Conservation (phyloP, 169 alveolate genomes). For the Babesia gibsoni region DNA sequence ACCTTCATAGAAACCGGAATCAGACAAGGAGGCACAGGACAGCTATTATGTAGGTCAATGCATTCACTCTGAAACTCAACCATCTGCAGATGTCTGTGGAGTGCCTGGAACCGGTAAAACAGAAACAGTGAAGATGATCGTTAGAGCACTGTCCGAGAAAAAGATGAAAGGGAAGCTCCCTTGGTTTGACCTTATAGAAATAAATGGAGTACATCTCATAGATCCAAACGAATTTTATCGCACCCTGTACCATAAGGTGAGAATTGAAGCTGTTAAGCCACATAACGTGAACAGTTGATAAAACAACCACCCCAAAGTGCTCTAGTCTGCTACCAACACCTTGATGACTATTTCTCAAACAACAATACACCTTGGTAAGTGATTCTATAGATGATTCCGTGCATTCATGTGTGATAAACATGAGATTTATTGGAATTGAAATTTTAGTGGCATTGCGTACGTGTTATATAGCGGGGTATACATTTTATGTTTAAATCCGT, state of each 20-base stretch:
- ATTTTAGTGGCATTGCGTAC: too few species aligned
- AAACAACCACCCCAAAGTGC: conserved; percentile 18
- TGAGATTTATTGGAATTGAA: too few species aligned
- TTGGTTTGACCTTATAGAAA: conserved; percentile 70
- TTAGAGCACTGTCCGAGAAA: conserved; percentile 26
- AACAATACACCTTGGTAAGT: conserved; percentile 58
- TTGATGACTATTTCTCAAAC: conserved; percentile 41
- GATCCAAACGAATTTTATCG: conserved; percentile 74
- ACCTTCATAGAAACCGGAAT: conserved; percentile 73
- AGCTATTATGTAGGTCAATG: conserved; percentile 59
- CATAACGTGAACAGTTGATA: neutral
- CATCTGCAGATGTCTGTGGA: conserved; percentile 68
- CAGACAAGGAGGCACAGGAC: conserved; percentile 78
- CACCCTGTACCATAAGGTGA: conserved; percentile 60
- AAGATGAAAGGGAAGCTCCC: conserved; percentile 59
- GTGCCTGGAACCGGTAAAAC: conserved; percentile 85
- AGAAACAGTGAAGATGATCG: conserved; percentile 74
- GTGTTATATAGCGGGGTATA: too few species aligned
- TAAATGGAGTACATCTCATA: conserved; percentile 72
- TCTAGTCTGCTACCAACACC: conserved; percentile 13
- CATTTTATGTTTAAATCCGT: too few species aligned
- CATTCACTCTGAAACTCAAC: neutral
- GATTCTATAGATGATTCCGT: too few species aligned
- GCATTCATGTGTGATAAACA: too few species aligned
- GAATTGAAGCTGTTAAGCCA: neutral